Percentiles rank a stretch among this genome's conserved stretches.
phyloP scores from a whole-genome alignment of 2,329 filamentous ascomycete genomes.

The Neofusicoccum parvum region DNA sequence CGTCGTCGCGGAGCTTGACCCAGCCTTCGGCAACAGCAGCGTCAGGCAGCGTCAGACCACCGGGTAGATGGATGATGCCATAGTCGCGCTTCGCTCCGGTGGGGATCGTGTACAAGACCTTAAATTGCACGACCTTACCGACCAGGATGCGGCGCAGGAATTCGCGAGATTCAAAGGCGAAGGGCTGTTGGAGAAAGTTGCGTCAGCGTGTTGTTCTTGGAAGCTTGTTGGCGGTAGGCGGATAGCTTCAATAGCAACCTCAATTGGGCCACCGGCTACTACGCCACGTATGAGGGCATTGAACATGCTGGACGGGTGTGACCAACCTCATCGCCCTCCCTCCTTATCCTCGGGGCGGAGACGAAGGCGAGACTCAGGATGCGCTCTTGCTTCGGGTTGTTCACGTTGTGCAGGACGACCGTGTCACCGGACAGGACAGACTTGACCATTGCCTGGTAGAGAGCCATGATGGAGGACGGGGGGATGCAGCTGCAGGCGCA shows the following conservation, averaged over 20 bases:
- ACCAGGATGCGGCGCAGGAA: conserved; percentile 82
- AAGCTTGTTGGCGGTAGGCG: background rate
- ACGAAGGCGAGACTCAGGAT: conserved; percentile 91
- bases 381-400: conserved; percentile 80
- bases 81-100: conserved; percentile 80
- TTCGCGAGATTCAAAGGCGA: conserved; percentile 92
- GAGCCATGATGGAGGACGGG: conserved; percentile 27
- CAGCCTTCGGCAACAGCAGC: conserved; percentile 84
- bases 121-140: conserved; percentile 85
- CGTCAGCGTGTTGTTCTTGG: background rate
- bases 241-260: background rate
- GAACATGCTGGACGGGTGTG: background rate
- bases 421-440: conserved; percentile 93
- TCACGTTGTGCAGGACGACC: conserved; percentile 77
- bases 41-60: conserved; percentile 67
- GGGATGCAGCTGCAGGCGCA: conserved; percentile 7
- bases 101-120: conserved; percentile 83
- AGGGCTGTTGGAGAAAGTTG: conserved; percentile 52
- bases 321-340: conserved; percentile 81
- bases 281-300: background rate
- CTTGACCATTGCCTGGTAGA: conserved; percentile 65
- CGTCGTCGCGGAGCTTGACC: conserved; percentile 92
- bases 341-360: conserved; percentile 79
- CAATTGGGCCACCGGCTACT: background rate
- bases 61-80: conserved; percentile 72